Evolutionary conservation across 2,329 filamentous ascomycete genomes (phyloP).

Genomic region (Ophiostoma sp.): DNA sequence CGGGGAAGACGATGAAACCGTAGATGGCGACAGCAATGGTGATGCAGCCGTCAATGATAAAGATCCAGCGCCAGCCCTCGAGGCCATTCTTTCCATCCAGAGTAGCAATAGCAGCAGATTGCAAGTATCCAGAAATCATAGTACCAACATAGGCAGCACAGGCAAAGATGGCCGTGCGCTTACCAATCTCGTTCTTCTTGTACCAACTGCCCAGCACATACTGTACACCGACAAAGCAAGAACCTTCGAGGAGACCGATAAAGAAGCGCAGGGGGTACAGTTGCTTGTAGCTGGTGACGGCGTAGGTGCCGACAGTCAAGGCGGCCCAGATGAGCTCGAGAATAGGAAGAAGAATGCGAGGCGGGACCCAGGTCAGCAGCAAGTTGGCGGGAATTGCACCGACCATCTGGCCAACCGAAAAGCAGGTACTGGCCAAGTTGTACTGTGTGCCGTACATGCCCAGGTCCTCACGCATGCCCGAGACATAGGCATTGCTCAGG

Average conservation of each 20-base stretch:
- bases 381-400: constrained; percentile 28
- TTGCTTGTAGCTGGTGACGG: constrained; percentile 24
- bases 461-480: constrained; percentile 45
- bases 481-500: constrained; percentile 42
- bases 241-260: constrained; percentile 49
- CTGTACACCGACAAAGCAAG: constrained; percentile 50
- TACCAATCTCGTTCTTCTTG: constrained; percentile 54
- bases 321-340: constrained; percentile 28
- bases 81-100: constrained; percentile 42
- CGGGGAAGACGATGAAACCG: constrained; percentile 46
- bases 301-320: constrained; percentile 27
- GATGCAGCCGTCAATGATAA: constrained; percentile 46
- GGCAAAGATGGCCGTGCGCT: constrained; percentile 58
- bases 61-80: constrained; percentile 52
- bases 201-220: constrained; percentile 52
- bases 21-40: constrained; percentile 48
- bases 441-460: constrained; percentile 38
- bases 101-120: constrained; percentile 39
- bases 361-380: constrained; percentile 29
- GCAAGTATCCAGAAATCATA: constrained; percentile 34
- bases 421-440: constrained; percentile 37
- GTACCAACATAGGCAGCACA: constrained; percentile 50
- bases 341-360: constrained; percentile 19
- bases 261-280: constrained; percentile 50
- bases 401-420: constrained; percentile 28